These are phyloP conservation scores for Pseudozyma pruni DNA, from an alignment of 1,284 basidiomycete genomes.

Conservation along the genomic window DNA sequence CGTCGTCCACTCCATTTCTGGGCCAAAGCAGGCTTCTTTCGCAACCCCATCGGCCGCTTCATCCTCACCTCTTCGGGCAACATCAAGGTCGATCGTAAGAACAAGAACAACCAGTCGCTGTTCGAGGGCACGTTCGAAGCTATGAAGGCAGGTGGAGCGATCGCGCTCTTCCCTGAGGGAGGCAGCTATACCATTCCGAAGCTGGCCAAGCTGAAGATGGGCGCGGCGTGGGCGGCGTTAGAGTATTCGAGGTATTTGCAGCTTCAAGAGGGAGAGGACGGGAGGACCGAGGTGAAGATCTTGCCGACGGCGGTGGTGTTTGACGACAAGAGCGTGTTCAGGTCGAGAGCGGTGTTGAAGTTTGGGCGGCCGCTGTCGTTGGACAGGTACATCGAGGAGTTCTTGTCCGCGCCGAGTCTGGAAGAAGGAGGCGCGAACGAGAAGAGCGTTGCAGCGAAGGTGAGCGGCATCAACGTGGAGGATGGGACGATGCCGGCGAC, in stretches of 20 bases:
- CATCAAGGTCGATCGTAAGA: conserved; percentile 93
- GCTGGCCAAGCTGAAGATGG: conserved; percentile 93
- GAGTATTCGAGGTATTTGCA: conserved; percentile 78
- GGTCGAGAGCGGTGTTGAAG: conserved; percentile 74
- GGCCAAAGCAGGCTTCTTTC: conserved; percentile 81
- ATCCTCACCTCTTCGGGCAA: conserved; percentile 90
- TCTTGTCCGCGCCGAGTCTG: conserved; percentile 69
- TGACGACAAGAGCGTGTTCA: conserved; percentile 92
- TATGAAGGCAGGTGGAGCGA: conserved; percentile 79
- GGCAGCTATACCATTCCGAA: conserved; percentile 80
- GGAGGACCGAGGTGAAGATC: conserved; percentile 72
- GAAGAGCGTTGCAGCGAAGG: background rate
- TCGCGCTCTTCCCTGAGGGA: conserved; percentile 94
- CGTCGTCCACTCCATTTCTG: conserved; percentile 88
- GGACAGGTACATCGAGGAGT: conserved; percentile 80
- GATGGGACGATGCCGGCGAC: conserved; percentile 39
- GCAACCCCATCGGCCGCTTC: conserved; percentile 74
- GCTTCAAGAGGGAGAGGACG: conserved; percentile 1
- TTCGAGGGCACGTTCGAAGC: conserved; percentile 90
- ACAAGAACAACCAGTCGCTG: conserved; percentile 86
- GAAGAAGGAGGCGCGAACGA: background rate
- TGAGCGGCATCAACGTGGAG: conserved; percentile 1
- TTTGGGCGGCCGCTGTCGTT: conserved; percentile 83
- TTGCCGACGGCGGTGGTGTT: conserved; percentile 90
- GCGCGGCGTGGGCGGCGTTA: conserved; percentile 92